Evolutionary conservation across 352 stramenopile species (phyloP), one percentile per base, ranked within the genome.

Genomic region (Phytophthora tubulina): DNA sequence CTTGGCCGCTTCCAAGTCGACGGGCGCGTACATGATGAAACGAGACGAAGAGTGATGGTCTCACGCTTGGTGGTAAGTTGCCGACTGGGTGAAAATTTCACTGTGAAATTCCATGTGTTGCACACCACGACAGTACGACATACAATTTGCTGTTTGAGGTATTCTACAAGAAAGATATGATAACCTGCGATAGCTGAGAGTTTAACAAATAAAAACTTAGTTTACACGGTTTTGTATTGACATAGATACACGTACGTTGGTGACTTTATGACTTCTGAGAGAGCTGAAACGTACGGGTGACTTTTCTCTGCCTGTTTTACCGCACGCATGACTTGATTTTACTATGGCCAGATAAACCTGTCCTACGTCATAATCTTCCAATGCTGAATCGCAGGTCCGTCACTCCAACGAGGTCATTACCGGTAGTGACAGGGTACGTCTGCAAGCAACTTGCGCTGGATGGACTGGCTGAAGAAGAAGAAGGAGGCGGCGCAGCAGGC

Each of bases 401-500:
- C 50, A 57, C 33, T 57, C 6, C 27, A 41, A 42, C 31, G 49
- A 21, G 48, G 15, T 17, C 48, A 3, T 31, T 21, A 32, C 21
- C 21, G 21, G 21, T 39, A 55, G 42, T 49, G 36, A 57, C 33
- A 51, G 6, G 32, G 41, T 32, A 57, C 35, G 51, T 39, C 11
- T 2, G 4, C 33, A 57, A 57, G 7, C 14, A 62, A 9, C 21
- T 1, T 27, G 21, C 21, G 21, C 21, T 27, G 21, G 11, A 90
- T 90, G 82, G 82, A 90, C 42, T 93, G 86, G 86, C 75, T 93
- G 15, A 93, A 91, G 82, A 93, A 93, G 81, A 92, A 92, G 78
- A 93, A 91, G 79, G 79, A 91, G 13, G 84, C 79, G 63, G 86
- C 83, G 41, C 88, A 90, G 74, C 74, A 89, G 70, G 84, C 84